These are phyloP conservation scores for Epichloe glyceriae DNA, from an alignment of 2,329 filamentous ascomycete species.

Conservation along the genomic window DNA sequence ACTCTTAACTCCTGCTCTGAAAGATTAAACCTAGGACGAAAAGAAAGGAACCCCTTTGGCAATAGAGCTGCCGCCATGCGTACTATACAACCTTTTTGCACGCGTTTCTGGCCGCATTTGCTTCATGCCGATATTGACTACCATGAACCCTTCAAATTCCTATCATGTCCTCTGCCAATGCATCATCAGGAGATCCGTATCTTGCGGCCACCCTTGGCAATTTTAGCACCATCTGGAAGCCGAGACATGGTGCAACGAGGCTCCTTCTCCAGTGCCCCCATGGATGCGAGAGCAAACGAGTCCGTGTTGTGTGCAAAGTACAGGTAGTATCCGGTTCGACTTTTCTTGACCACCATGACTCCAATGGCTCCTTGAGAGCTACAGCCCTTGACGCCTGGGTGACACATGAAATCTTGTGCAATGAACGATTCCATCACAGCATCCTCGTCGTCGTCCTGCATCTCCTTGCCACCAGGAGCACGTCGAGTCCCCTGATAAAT, in stretches of 20 bases:
- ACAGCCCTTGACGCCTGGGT: slow-evolving; percentile 71
- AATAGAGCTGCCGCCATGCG: not conserved
- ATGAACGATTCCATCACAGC: slow-evolving; percentile 65
- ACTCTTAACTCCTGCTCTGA: not conserved
- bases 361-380: slow-evolving; percentile 81
- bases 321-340: slow-evolving; percentile 59
- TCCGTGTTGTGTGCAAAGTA: slow-evolving; percentile 97
- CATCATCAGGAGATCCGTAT: slow-evolving; percentile 20
- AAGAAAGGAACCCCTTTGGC: not conserved
- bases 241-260: slow-evolving; percentile 85
- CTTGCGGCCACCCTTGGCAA: slow-evolving; percentile 43
- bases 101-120: not conserved
- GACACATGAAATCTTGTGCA: slow-evolving; percentile 79
- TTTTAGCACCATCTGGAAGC: slow-evolving; percentile 37
- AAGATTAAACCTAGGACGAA: not conserved
- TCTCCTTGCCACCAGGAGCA: slow-evolving; percentile 44
- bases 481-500: slow-evolving; percentile 60
- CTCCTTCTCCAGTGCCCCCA: slow-evolving; percentile 63
- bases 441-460: slow-evolving; percentile 63
- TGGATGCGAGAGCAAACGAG: slow-evolving; percentile 72
- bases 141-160: not conserved
- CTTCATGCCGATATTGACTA: not conserved
- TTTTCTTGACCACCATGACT: slow-evolving; percentile 81
- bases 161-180: not conserved
- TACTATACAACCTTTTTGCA: not conserved